Base-by-base conservation (phyloP, 1,284 basidiomycete genomes). In the Leccinum solheimii region DNA sequence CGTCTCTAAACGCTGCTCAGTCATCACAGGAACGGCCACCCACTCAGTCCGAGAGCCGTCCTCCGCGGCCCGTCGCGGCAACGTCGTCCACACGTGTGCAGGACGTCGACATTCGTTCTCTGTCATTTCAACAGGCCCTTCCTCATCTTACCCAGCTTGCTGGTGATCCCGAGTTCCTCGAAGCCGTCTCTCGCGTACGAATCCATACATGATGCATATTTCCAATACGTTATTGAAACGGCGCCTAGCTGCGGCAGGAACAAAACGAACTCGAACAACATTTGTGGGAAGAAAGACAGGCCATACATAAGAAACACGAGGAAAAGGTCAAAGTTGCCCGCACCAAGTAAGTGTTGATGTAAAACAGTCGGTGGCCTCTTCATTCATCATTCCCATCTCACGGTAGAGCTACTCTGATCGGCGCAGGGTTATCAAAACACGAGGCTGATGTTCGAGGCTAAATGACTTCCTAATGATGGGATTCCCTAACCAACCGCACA, bases 101-200 rank as follows among this genome's bases (percentile, higher is more conserved):
- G 56, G 81, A 34, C 1, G 9, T 30, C 27, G 30, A 88, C 68
- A 63, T 81, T 61, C 81, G 79, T 60, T 73, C 74, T 32, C 75
- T 81, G 61, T 81, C 85, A 27, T 90, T 88, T 70, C 86, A 86
- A 67, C 85, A 90, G 65, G 80, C 89, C 1, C 76, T 91, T 21
- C 83, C 86, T 2, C 76, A 76, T 64, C 68, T 87, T 38, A 83
- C 84, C 7, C 77, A 77, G 59, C 78, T 91, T 7, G 78, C 82
- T 40, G 79, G 82, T 57, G 79, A 87, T 68, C 76, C 79, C 27
- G 66, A 64, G 2, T 83, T 91, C 64, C 73, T 79, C 53, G 72
- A 73, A 55, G 76, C 77, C 19, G 67, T 90, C 60, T 75, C 76
- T 56, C 79, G 80, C 75, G 90, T 86, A 72, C 58, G 78, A 48